Percentiles rank a stretch among this genome's conserved stretches.
phyloP scores from a whole-genome alignment of 768 basidiomycete genomes.

The Mycena galopus region DNA sequence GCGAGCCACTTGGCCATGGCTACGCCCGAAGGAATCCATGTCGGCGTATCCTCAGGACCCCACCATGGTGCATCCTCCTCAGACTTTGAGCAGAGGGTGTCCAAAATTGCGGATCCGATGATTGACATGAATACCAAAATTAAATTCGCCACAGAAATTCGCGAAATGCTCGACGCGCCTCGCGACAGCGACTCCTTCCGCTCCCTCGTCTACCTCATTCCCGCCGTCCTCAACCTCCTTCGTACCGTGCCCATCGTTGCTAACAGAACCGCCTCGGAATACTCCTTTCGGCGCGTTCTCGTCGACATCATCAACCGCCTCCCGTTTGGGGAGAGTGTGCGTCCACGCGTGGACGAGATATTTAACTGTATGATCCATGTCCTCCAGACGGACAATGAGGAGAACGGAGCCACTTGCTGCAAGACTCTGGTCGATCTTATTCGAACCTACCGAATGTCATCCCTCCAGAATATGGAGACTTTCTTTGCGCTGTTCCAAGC shows the following conservation, averaged over 20 bases:
- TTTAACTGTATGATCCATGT: constrained; percentile 87
- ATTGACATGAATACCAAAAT: constrained; percentile 24
- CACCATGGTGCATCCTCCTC: constrained; percentile 9
- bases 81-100: constrained; percentile 24
- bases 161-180: constrained; percentile 85
- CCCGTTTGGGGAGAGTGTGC: constrained; percentile 83
- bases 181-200: constrained; percentile 80
- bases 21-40: neutral
- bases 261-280: constrained; percentile 76
- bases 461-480: constrained; percentile 80
- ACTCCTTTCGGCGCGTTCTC: constrained; percentile 87
- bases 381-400: constrained; percentile 93
- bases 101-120: constrained; percentile 30
- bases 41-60: no score
- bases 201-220: constrained; percentile 79
- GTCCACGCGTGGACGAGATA: constrained; percentile 74
- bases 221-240: constrained; percentile 78
- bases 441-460: constrained; percentile 78
- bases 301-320: constrained; percentile 93
- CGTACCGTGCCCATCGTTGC: constrained; percentile 76
- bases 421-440: constrained; percentile 93
- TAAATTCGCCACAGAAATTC: constrained; percentile 62
- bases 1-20: constrained; percentile 21
- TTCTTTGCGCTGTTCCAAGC: constrained; percentile 88
- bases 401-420: constrained; percentile 91